Conservation (phyloP, 2,329 filamentous ascomycete species). For the Penicillium frequentans region DNA sequence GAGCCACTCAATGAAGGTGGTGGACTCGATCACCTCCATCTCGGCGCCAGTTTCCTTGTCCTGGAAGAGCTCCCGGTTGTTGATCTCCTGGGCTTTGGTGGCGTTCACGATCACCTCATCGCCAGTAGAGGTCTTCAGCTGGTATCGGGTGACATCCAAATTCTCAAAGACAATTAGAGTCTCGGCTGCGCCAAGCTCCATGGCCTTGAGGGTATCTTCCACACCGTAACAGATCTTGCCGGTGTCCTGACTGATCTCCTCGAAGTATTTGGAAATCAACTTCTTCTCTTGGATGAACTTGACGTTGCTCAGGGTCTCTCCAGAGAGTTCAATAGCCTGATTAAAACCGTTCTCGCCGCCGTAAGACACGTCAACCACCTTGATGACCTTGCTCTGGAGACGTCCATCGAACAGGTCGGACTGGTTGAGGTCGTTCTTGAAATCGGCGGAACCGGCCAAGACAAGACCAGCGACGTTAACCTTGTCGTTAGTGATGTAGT, state of each 20-base stretch:
- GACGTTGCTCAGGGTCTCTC: constrained; percentile 96
- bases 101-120: constrained; percentile 77
- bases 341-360: constrained; percentile 99
- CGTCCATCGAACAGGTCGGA: constrained; percentile 97
- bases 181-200: constrained; percentile 94
- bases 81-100: constrained; percentile 78
- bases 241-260: constrained; percentile 97
- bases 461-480: constrained; percentile 96
- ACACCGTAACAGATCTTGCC: constrained; percentile 98
- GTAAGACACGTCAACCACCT: constrained; percentile 98
- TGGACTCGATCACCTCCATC: constrained; percentile 88
- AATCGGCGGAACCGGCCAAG: constrained; percentile 94
- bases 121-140: constrained; percentile 76
- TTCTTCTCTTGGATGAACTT: constrained; percentile 99
- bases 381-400: constrained; percentile 93
- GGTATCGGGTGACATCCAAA: constrained; percentile 89
- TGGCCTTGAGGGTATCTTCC: constrained; percentile 93
- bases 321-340: constrained; percentile 93
- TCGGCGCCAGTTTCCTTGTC: constrained; percentile 95
- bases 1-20: constrained; percentile 98
- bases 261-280: constrained; percentile 97
- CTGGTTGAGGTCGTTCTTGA: constrained; percentile 98
- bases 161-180: constrained; percentile 97
- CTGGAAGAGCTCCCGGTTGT: constrained; percentile 83
- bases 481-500: constrained; percentile 98